Conservation (phyloP, 2,329 filamentous ascomycete genomes). For the Trichoderma harzianum region DNA sequence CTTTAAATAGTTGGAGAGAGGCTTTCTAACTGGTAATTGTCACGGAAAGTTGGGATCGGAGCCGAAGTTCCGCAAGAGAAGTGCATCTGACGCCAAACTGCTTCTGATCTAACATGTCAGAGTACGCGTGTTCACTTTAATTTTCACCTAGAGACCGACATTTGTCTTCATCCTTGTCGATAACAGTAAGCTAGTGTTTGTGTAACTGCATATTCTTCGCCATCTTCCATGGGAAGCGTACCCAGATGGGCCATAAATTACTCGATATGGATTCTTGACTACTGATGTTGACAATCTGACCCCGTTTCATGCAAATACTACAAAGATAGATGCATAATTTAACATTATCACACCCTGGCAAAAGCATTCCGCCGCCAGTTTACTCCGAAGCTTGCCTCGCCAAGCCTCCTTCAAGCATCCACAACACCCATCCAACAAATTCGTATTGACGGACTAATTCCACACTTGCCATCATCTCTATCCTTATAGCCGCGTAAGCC, state of each 20-base stretch:
- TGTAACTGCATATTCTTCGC: not conserved
- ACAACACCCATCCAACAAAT: not conserved
- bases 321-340: not conserved
- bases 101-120: not conserved
- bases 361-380: not conserved
- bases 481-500: not conserved
- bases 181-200: not conserved
- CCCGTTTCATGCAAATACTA: not conserved
- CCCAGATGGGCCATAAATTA: not conserved
- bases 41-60: not conserved
- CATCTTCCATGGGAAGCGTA: not conserved
- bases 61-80: no score
- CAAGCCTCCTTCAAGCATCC: not conserved
- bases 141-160: not conserved
- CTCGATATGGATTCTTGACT: not conserved
- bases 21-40: not conserved
- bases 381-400: not conserved
- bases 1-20: not conserved
- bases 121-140: not conserved
- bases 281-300: not conserved
- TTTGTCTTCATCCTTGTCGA: not conserved
- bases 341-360: not conserved
- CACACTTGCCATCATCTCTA: not conserved
- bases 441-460: not conserved
- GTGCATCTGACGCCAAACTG: not conserved